phyloP scores from a whole-genome alignment of 805 yeast genomes.

The Metschnikowia rubicola region DNA sequence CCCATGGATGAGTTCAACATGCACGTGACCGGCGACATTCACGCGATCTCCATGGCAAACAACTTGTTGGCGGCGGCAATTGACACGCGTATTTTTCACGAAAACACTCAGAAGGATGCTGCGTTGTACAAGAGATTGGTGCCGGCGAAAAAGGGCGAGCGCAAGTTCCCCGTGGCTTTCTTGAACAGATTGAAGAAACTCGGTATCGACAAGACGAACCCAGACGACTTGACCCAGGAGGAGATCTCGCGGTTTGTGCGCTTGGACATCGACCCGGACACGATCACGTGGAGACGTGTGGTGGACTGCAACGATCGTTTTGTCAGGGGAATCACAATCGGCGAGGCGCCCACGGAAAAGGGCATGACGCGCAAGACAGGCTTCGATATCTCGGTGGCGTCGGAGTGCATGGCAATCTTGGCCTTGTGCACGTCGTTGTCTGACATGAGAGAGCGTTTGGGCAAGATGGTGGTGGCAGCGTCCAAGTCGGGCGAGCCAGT shows the following conservation, averaged over 20 bases:
- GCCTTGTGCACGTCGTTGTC: slow-evolving; percentile 68
- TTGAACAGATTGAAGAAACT: slow-evolving; percentile 61
- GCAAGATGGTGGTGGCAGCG: slow-evolving; percentile 71
- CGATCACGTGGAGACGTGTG: slow-evolving; percentile 80
- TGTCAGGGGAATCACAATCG: slow-evolving; percentile 72
- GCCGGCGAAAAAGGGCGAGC: slow-evolving; percentile 67
- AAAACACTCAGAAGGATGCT: slow-evolving; percentile 68
- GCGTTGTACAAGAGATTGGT: slow-evolving; percentile 72
- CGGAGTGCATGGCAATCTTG: slow-evolving; percentile 82
- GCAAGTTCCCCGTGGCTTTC: slow-evolving; percentile 69
- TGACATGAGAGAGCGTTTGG: slow-evolving; percentile 72
- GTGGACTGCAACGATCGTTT: slow-evolving; percentile 83
- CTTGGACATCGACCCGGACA: slow-evolving; percentile 71
- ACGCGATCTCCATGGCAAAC: slow-evolving; percentile 80
- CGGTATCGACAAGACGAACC: slow-evolving; percentile 67
- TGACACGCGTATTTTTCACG: slow-evolving; percentile 85
- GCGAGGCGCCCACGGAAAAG: slow-evolving; percentile 79
- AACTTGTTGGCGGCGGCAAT: slow-evolving; percentile 81
- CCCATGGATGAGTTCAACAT: slow-evolving; percentile 88
- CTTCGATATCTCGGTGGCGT: slow-evolving; percentile 81
- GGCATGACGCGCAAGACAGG: slow-evolving; percentile 72
- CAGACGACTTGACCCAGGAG: slow-evolving; percentile 67
- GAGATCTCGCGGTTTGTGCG: slow-evolving; percentile 64
- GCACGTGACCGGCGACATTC: slow-evolving; percentile 85
- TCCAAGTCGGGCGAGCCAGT: slow-evolving; percentile 67